These are phyloP conservation scores for Aegilops sharonensis DNA, from an alignment of 176 grass and related monocot species.

Conservation along the genomic window DNA sequence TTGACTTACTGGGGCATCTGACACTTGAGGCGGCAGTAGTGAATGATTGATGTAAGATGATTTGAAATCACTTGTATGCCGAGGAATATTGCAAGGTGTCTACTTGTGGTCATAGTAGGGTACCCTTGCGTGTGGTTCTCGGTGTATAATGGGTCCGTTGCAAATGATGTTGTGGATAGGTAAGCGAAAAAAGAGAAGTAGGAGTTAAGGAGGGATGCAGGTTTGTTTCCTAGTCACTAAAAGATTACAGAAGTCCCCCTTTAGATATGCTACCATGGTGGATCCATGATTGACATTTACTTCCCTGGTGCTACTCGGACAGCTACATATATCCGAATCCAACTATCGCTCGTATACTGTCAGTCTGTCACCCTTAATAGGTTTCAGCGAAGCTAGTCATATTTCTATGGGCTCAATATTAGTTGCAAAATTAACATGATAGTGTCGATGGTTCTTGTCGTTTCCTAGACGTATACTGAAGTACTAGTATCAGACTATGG, in stretches of 20 bases:
- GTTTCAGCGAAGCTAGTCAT: background rate
- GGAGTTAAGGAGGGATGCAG: background rate
- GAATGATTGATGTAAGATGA: background rate
- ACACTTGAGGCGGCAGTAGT: background rate
- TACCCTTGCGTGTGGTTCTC: background rate
- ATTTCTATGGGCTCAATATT: background rate
- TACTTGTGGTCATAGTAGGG: background rate
- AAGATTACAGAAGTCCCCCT: background rate
- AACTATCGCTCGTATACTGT: background rate
- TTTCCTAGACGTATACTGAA: background rate
- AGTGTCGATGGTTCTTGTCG: background rate
- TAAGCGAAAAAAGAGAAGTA: background rate
- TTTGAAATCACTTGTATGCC: background rate
- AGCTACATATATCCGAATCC: background rate
- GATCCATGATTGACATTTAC: background rate
- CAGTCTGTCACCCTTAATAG: background rate
- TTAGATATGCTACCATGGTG: background rate
- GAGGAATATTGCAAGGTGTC: background rate
- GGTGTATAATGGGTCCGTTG: background rate
- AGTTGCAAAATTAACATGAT: background rate
- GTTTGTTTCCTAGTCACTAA: background rate
- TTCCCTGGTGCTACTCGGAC: background rate
- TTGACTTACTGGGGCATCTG: background rate
- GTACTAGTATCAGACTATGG: background rate
- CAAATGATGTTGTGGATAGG: background rate